Base-by-base conservation (phyloP, 768 basidiomycete genomes). In the Pseudohyphozyma bogoriensis region DNA sequence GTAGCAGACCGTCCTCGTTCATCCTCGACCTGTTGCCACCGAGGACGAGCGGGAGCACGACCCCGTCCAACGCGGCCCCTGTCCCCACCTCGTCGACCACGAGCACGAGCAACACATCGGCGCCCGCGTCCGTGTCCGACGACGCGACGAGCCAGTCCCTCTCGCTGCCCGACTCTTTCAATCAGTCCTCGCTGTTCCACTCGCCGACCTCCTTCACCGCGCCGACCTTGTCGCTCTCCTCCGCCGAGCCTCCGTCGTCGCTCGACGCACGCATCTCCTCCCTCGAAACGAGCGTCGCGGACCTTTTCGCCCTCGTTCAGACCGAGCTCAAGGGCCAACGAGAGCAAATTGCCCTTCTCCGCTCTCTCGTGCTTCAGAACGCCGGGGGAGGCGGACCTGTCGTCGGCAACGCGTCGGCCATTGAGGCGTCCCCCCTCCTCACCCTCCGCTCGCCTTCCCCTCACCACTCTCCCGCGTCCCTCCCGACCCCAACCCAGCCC, bases 281-380 rank as follows among this genome's bases (percentile, higher is more conserved):
- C 6, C 59, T 62, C 55, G 61, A 62, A 51, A 29, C 63, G 29
- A 59, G 44, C 51, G 64, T 65, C 15, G 26, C 58, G 31, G 57
- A 55, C 33, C 51, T 65, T 22, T 62, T 60, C 20, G 32, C 31
- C 32, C 44, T 62, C 8, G 33, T 67, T 31, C 36, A 45, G 5
- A 58, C 40, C 54, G 58, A 60, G 42, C 46, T 61, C 35, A 58
- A 45, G 49, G 29, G 24, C 31, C 52, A 58, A 0, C 58, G 60
- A 18, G 62, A 60, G 12, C 64, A 63, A 82, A 79, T 66, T 82
- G 87, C 69, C 81, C 84, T 31, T 85, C 86, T 45, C 10, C 57
- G 64, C 29, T 47, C 54, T 3, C 51, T 65, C 39, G 60, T 64
- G n/a, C 40, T 56, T 29, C 58, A 59, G n/a, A 61, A 33, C 60